Evolutionary conservation across 1,139 yeast genomes (phyloP), one percentile per base, ranked within the genome.

Genomic region (Candida glucosophila): DNA sequence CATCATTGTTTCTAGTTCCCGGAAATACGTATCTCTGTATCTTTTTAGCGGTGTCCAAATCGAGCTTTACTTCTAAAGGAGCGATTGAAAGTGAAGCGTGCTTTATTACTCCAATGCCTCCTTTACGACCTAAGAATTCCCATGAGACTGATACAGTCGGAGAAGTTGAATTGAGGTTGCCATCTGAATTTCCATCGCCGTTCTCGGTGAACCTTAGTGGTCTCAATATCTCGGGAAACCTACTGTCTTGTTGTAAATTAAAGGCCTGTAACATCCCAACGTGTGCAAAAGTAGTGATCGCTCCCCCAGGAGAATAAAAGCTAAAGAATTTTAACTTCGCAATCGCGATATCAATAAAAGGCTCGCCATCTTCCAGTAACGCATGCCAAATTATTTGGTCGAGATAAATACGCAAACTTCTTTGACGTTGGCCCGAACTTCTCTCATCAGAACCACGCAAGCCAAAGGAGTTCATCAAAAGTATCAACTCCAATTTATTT

Each of bases 81-180:
- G 72, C 73, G 19, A 82, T 46, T 14, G 67, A 69, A 39, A 86
- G 54, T 21, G 47, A 48, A 3, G 67, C 67, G 25, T 50, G 46
- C 27, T 55, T 54, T 44, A 65, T 49, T 16, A 83, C 73, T 0
- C 77, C 67, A 24, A 86, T 86, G 3, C 96, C 96, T 5, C 95
- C 96, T 29, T 86, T 81, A 0, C 93, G 83, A 20, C 73, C 77
- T 24, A 79, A 58, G 67, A 78, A 64, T 6, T 71, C 67, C 96
- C 96, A 86, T 10, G 64, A 58, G 26, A 80, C 57, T 19, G 58
- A 51, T 8, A 82, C 55, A 36, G 82, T 42, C n/a, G n/a, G n/a
- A n/a, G n/a, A n/a, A n/a, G n/a, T n/a, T 5, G 28, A 27, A n/a
- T n/a, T n/a, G n/a, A n/a, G n/a, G n/a, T n/a, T n/a, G n/a, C n/a